A percentile compares a stretch with the other conserved stretches of the same genome.
These are phyloP conservation scores for Ceratobasidium sp. DNA, from an alignment of 1,284 basidiomycete species.

Conservation along the genomic window DNA sequence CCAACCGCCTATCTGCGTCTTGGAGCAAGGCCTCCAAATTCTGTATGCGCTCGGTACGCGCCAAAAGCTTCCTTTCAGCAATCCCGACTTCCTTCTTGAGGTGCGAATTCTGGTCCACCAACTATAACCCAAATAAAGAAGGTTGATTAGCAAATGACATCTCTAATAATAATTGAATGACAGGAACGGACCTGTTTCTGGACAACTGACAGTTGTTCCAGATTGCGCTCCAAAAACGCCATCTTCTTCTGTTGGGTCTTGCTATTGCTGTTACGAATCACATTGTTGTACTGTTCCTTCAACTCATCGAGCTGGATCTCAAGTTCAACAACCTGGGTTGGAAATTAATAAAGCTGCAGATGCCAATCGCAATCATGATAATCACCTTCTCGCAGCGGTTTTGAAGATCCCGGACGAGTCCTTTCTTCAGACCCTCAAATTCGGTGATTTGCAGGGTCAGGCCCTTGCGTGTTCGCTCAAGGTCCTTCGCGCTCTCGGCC, in stretches of 20 bases:
- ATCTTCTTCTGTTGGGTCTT: conserved; percentile 99
- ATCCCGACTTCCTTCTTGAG: conserved; percentile 98
- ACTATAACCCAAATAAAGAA: conserved; percentile 56
- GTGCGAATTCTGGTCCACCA: conserved; percentile 97
- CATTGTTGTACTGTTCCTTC: conserved; percentile 98
- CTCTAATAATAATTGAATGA: conserved; percentile 41
- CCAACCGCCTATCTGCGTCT: conserved; percentile 90
- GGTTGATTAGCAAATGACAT: conserved; percentile 38
- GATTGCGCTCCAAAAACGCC: conserved; percentile 95
- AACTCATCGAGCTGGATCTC: conserved; percentile 99
- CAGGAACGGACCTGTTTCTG: conserved; percentile 82
- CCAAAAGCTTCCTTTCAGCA: conserved; percentile 93
- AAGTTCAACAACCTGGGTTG: conserved; percentile 87
- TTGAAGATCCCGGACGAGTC: conserved; percentile 96
- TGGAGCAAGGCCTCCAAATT: conserved; percentile 90
- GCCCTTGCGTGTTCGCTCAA: conserved; percentile 94
- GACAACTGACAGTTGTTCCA: conserved; percentile 93
- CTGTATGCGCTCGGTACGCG: conserved; percentile 96
- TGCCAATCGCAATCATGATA: conserved; percentile 33
- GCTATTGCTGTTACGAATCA: conserved; percentile 96
- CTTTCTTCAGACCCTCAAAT: conserved; percentile 99
- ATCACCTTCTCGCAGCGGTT: conserved; percentile 94
- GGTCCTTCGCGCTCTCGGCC: conserved; percentile 93
- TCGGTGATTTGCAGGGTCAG: conserved; percentile 97
- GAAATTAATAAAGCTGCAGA: conserved; percentile 28